Base-by-base conservation (phyloP, 1,139 yeast genomes). In the Hansenula sp. region DNA sequence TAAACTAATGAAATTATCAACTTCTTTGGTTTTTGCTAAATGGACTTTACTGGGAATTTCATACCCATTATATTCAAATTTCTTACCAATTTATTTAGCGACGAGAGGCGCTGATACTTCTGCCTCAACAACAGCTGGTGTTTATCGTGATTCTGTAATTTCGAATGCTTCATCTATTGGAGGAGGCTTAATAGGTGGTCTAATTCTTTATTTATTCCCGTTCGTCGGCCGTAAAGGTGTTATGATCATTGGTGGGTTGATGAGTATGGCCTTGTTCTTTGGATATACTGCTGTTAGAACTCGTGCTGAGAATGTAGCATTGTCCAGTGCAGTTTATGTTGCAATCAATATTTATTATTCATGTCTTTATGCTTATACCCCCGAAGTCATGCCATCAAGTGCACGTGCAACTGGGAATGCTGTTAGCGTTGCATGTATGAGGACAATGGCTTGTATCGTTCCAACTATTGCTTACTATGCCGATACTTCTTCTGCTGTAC, bases 341-440 rank as follows among this genome's bases (percentile, higher is more conserved):
- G 61, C 72, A 38, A 62, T 77, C 47, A 73, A 77, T 57, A 71
- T 78, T 44, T 77, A 77, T 61, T 77, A 75, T 53, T 80, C 79
- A 0, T 71, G 72, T 40, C 63, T 79, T 37, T 79, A 75, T 55
- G 83, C 82, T 1, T 77, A 74, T 49, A 74, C 82, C 1, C 83
- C 84, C 0, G 84, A 79, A 57, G 77, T 76, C 33, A 68, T 79
- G 59, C 84, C 84, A 1, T 68, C 81, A 2, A 62, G 65, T 17
- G 77, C 78, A 19, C 63, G 84, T 52, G 77, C 77, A 3, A 77
- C 84, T 0, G 84, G 84, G 17, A 70, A 72, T 52, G 79, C 79
- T 13, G 53, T 79, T 33, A 70, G 78, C n/a, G 63, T 76, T 40
- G 69, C 75, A 3, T 63, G 67, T 32, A 70, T 72, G 41, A 68